Evolutionary conservation across 2,329 filamentous ascomycete genomes (phyloP).

Genomic region (Nemania serpens): DNA sequence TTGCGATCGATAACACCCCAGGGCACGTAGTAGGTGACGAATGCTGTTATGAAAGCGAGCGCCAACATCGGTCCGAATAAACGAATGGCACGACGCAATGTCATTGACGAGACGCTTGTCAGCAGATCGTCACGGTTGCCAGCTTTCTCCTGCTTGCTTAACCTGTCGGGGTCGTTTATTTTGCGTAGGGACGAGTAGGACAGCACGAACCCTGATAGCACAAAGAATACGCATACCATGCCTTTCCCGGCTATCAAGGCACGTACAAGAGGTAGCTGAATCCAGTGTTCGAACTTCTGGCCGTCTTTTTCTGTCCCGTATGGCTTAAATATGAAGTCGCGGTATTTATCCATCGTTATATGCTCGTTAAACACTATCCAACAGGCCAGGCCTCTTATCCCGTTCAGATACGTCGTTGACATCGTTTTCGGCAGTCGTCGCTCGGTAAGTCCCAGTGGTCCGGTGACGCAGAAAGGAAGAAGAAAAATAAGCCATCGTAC

Average conservation of each 20-base stretch:
- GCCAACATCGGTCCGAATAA: slow-evolving; percentile 25
- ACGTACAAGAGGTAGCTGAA: slow-evolving; percentile 23
- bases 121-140: slow-evolving; percentile 21
- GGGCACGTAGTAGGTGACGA: slow-evolving; percentile 25
- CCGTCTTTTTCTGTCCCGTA: slow-evolving; percentile 17
- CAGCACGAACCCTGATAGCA: slow-evolving; percentile 24
- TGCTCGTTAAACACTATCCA: slow-evolving; percentile 27
- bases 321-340: slow-evolving; percentile 23
- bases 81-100: slow-evolving; percentile 25
- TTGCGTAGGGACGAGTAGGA: slow-evolving; percentile 27
- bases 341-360: slow-evolving; percentile 25
- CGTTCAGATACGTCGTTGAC: slow-evolving; percentile 26
- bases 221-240: slow-evolving; percentile 27
- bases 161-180: slow-evolving; percentile 18
- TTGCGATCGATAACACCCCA: slow-evolving; percentile 15
- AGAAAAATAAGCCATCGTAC: slow-evolving; percentile 23
- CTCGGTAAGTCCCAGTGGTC: slow-evolving; percentile 24
- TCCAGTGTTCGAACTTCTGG: slow-evolving; percentile 25
- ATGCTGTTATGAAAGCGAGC: slow-evolving; percentile 25
- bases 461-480: slow-evolving; percentile 22
- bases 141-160: slow-evolving; percentile 20
- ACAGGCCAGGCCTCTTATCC: slow-evolving; percentile 26
- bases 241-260: slow-evolving; percentile 23
- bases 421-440: slow-evolving; percentile 24
- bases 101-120: slow-evolving; percentile 25